Evolutionary conservation across 2,329 filamentous ascomycete genomes (phyloP).

Genomic region (Alternaria gansuensis): DNA sequence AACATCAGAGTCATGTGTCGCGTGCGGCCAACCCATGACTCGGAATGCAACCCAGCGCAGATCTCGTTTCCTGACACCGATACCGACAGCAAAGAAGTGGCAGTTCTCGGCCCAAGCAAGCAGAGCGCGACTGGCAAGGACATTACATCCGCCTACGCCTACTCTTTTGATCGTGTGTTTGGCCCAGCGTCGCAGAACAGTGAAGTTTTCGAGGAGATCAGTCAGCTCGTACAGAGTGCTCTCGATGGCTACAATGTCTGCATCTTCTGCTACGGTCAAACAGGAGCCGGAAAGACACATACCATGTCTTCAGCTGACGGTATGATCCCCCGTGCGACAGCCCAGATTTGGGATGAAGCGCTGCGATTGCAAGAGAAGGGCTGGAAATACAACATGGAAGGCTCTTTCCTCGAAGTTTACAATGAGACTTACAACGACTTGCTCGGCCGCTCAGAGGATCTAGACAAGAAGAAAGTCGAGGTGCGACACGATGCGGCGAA

Average conservation of each 20-base stretch:
- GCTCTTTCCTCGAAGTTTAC: slow-evolving; percentile 96
- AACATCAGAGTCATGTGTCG: slow-evolving; percentile 99
- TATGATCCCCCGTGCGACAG: slow-evolving; percentile 93
- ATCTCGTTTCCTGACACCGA: slow-evolving; percentile 81
- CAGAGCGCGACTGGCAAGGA: slow-evolving; percentile 80
- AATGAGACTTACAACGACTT: slow-evolving; percentile 96
- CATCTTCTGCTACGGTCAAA: slow-evolving; percentile 98
- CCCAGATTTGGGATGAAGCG: slow-evolving; percentile 92
- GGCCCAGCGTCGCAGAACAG: slow-evolving; percentile 78
- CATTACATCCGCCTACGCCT: slow-evolving; percentile 80
- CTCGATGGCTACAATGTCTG: slow-evolving; percentile 98
- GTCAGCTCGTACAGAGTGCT: slow-evolving; percentile 93
- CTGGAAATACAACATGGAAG: slow-evolving; percentile 94
- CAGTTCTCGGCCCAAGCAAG: slow-evolving; percentile 83
- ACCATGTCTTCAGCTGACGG: slow-evolving; percentile 96
- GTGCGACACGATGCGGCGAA: slow-evolving; percentile 85
- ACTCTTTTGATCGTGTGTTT: slow-evolving; percentile 94
- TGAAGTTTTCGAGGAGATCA: slow-evolving; percentile 94
- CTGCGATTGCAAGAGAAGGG: slow-evolving; percentile 85
- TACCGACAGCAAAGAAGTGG: slow-evolving; percentile 87
- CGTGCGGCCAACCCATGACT: slow-evolving; percentile 76
- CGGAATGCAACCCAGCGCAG: slow-evolving; percentile 70
- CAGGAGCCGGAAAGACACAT: slow-evolving; percentile 93
- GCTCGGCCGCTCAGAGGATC: slow-evolving; percentile 73
- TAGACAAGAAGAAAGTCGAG: slow-evolving; percentile 84